A percentile compares a stretch with the other conserved stretches of the same genome.
phyloP scores from a whole-genome alignment of 106 monocot genomes.

The Dioscorea zingiberensis region DNA sequence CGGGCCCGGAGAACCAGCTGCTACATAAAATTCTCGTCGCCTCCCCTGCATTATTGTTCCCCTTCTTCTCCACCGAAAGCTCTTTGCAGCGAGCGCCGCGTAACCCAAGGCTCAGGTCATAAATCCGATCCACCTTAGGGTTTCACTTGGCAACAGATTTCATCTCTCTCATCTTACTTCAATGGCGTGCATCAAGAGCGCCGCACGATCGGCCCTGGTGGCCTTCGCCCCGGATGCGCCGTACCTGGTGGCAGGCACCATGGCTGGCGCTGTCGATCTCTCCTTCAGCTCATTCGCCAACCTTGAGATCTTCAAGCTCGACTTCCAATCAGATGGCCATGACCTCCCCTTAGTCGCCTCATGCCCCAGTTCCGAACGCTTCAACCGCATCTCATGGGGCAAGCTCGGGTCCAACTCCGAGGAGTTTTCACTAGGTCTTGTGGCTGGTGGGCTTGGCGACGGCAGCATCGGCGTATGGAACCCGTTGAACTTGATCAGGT shows the following conservation, averaged over 20 bases:
- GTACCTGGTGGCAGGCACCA: constrained; percentile 85
- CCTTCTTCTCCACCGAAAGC: too few relatives aligned
- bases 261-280: constrained; percentile 90
- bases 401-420: constrained; percentile 29
- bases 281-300: constrained; percentile 88
- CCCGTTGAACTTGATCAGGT: constrained; percentile 63
- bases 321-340: constrained; percentile 57
- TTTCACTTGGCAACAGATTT: too few relatives aligned
- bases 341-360: constrained; percentile 62
- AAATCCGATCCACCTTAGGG: too few relatives aligned
- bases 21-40: too few relatives aligned
- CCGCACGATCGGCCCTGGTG: constrained; percentile 73
- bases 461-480: constrained; percentile 86
- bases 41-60: too few relatives aligned
- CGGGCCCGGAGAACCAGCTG: too few relatives aligned
- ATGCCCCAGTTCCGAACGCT: constrained; percentile 65
- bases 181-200: constrained; percentile 96
- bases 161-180: not conserved
- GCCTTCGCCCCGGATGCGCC: constrained; percentile 84
- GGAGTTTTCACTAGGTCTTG: constrained; percentile 58
- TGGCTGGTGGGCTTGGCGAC: constrained; percentile 84
- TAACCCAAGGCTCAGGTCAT: too few relatives aligned
- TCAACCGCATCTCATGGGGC: constrained; percentile 87
- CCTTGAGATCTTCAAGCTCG: constrained; percentile 89
- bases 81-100: too few relatives aligned